Conservation (phyloP, 345 rosid genomes). For the Salix exigua region DNA sequence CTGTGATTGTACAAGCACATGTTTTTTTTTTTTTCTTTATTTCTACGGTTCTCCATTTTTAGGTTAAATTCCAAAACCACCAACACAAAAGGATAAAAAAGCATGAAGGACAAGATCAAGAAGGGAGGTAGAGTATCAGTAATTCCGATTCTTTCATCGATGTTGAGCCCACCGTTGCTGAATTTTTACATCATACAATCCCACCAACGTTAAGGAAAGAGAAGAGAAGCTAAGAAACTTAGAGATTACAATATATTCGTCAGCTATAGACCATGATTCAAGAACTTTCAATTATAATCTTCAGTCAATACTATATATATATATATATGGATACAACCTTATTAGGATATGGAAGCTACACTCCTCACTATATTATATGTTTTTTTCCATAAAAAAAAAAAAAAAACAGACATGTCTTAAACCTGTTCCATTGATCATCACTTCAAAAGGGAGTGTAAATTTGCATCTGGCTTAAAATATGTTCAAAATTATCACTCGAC, state of each 20-base stretch:
- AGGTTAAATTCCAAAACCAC: neutral
- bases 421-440: neutral
- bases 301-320: neutral
- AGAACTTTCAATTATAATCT: neutral
- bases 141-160: neutral
- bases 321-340: neutral
- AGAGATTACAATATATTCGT: too few species aligned
- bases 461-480: slow-evolving; percentile 76
- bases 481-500: slow-evolving; percentile 68
- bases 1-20: too few species aligned
- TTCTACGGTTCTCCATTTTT: neutral
- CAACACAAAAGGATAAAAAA: too few species aligned
- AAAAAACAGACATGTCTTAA: neutral
- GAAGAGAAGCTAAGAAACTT: neutral
- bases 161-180: neutral
- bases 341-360: neutral
- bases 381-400: neutral
- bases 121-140: neutral
- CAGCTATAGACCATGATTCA: neutral
- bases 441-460: slow-evolving; percentile 50
- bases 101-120: neutral
- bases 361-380: neutral
- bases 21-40: too few species aligned
- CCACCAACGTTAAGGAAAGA: neutral
- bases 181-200: neutral